Percentiles rank a stretch among this genome's conserved stretches.
These are phyloP conservation scores for Eucalyptus marginata DNA, from an alignment of 345 rosid species.

Conservation along the genomic window DNA sequence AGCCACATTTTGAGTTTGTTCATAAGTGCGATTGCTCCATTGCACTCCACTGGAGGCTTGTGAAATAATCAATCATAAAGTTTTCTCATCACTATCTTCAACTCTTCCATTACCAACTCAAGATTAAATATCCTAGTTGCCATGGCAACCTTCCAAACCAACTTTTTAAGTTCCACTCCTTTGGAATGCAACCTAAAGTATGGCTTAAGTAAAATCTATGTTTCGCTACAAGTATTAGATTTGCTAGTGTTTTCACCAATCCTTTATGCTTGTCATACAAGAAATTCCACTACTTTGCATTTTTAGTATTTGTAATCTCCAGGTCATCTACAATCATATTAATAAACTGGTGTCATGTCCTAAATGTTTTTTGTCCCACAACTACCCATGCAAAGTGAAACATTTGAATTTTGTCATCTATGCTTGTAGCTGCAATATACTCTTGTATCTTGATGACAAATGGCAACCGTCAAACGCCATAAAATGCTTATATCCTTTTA, in stretches of 20 bases:
- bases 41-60: no score
- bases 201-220: background rate
- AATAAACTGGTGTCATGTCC: background rate
- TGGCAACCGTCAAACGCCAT: accelerated
- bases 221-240: background rate
- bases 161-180: no score
- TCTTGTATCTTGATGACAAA: background rate
- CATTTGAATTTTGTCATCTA: background rate
- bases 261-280: background rate
- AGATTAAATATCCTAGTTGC: no score
- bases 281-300: background rate
- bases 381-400: background rate
- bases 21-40: no score
- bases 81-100: no score
- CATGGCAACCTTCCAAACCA: no score
- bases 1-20: no score
- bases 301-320: background rate
- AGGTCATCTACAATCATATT: background rate
- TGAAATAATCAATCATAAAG: no score
- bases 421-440: no score
- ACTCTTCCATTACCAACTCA: no score
- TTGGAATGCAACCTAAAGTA: no score
- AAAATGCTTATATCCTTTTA: background rate
- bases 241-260: background rate
- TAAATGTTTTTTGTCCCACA: background rate